Conservation (phyloP, 495 filamentous ascomycete genomes). For the Neurospora intermedia region DNA sequence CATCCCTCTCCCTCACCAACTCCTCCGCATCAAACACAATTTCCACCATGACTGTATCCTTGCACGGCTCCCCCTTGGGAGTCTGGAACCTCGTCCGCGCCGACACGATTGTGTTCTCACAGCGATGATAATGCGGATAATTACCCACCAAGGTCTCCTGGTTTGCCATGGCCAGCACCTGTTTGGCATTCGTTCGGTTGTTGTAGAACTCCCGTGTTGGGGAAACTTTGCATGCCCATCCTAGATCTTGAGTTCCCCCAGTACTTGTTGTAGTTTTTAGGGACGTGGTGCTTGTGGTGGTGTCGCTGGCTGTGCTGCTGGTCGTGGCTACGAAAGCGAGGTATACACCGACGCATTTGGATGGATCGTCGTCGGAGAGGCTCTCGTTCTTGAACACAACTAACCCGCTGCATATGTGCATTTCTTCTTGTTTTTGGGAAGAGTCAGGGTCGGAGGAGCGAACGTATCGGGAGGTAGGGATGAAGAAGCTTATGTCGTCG, state of each 20-base stretch:
- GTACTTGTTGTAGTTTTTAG: background rate
- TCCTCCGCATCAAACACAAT: conserved; percentile 12
- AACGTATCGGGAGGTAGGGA: conserved; percentile 1
- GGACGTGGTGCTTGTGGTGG: background rate
- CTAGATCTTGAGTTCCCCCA: background rate
- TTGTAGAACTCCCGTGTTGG: background rate
- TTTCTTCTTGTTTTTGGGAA: background rate
- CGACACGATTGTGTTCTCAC: conserved; percentile 7
- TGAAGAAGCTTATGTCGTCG: conserved; percentile 13
- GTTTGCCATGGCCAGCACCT: background rate
- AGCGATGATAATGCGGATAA: conserved; percentile 7
- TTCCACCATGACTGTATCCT: conserved; percentile 9
- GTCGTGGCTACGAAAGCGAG: background rate
- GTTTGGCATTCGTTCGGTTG: background rate
- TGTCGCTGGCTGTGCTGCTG: background rate
- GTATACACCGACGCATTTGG: background rate
- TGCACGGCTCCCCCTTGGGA: conserved; percentile 6
- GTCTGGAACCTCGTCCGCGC: conserved; percentile 10
- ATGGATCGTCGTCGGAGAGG: background rate
- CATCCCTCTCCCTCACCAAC: background rate
- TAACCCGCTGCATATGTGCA: background rate
- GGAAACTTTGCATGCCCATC: background rate
- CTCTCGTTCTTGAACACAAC: background rate
- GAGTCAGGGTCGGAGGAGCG: background rate
- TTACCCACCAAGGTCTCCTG: background rate